Conservation (phyloP, 768 basidiomycete genomes). For the Candolleomyces aberdarensis region DNA sequence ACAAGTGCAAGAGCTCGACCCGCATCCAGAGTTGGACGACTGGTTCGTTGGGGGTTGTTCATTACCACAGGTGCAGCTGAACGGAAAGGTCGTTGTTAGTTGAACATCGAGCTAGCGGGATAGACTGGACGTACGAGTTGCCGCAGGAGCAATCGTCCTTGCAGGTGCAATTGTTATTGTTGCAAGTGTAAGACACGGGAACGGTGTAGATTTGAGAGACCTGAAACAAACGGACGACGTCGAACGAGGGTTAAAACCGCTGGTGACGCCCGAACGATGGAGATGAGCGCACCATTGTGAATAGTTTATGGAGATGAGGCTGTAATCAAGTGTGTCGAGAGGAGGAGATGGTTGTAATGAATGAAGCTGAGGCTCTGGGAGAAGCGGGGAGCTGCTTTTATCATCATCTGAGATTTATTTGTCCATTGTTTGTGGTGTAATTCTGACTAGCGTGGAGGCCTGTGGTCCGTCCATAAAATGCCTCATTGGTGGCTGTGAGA, state of each 20-base stretch:
- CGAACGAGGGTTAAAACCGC: background rate
- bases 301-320: background rate
- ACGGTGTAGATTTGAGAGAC: background rate
- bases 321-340: background rate
- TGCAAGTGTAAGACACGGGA: background rate
- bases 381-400: background rate
- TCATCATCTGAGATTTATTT: background rate
- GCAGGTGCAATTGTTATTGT: background rate
- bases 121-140: background rate
- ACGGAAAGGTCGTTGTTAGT: too few species aligned
- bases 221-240: background rate
- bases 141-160: background rate
- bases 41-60: background rate
- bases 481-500: slow-evolving; percentile 6
- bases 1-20: slow-evolving; percentile 5
- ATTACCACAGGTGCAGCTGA: background rate
- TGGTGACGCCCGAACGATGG: background rate
- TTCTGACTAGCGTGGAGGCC: background rate
- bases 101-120: background rate
- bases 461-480: background rate
- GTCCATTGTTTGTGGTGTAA: background rate
- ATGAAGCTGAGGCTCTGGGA: background rate
- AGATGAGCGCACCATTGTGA: background rate
- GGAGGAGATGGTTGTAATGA: background rate
- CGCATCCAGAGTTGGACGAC: slow-evolving; percentile 2